Base-by-base conservation (phyloP, 108 stramenopile species). In the Cyclostephanos tholiformis region DNA sequence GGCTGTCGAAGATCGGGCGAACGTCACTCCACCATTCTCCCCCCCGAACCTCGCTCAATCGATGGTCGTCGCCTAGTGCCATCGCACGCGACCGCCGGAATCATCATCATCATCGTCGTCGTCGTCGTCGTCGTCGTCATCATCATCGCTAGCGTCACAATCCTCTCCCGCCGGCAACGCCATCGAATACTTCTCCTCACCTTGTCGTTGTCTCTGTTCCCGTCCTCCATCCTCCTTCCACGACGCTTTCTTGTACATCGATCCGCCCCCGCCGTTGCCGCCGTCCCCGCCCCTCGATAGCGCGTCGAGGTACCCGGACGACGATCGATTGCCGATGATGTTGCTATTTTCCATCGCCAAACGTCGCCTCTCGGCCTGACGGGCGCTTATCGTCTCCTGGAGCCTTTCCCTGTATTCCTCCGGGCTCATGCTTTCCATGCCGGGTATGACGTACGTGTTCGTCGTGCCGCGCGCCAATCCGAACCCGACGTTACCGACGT, bases 341-440 rank as follows among this genome's bases (percentile, higher is more conserved):
- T 71, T 71, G 1, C 53, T 32, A 35, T 69, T 19, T n/a, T 25
- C 44, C 60, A 68, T 41, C 19, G 50, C 38, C 43, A 64, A 68
- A 26, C 66, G 56, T 32, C 77, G 69, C 49, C 77, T n/a, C 29
- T 71, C 66, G n/a, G 77, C 77, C 52, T 92, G 91, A 26, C 86
- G 74, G 17, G 80, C 88, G 25, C 73, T 80, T n/a, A 94, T 79
- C 12, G 82, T 72, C 44, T 87, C 65, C 68, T 92, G 87, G 30
- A 95, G 67, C 26, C 87, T 91, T 20, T 64, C 51, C 20, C 82
- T 72, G 67, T 95, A 95, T 81, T 92, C 91, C 52, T 95, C 88
- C 0, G 91, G 82, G 1, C 77, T 74, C 94, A 95, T 95, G 69
- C 80, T 82, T 55, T 91, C 91, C 91, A 95, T 95, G 19, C 88